A percentile compares a stretch with the other conserved stretches of the same genome.
phyloP scores from a whole-genome alignment of 257 asterid genomes.

The Solanum habrochaites region DNA sequence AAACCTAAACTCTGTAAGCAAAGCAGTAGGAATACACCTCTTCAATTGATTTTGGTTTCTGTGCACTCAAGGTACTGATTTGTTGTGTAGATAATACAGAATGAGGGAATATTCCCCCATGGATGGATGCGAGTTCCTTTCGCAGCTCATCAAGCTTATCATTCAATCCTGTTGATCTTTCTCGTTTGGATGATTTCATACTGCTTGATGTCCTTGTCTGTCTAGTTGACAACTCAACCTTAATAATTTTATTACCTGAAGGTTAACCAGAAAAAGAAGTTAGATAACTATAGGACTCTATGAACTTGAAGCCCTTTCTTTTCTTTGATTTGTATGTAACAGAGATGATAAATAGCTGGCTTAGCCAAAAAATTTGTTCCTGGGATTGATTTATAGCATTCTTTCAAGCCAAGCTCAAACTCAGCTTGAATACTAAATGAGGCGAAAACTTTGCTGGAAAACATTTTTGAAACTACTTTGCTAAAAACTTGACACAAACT shows the following conservation, averaged over 20 bases:
- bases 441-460: not conserved
- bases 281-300: not conserved
- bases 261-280: not conserved
- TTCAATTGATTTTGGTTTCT: constrained; percentile 53
- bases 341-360: not conserved
- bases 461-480: not conserved
- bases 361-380: not conserved
- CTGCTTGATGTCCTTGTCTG: constrained; percentile 22
- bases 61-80: constrained; percentile 37
- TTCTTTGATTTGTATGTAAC: not conserved
- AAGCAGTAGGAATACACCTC: constrained; percentile 35
- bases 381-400: not conserved
- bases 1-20: not conserved
- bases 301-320: not conserved
- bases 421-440: not conserved
- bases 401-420: not conserved
- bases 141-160: constrained; percentile 77
- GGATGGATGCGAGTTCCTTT: constrained; percentile 59
- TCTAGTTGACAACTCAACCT: constrained; percentile 50
- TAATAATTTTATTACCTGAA: constrained; percentile 63
- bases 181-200: constrained; percentile 40
- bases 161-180: constrained; percentile 50
- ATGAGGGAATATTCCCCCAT: constrained; percentile 91
- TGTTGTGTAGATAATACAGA: constrained; percentile 85
- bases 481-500: not conserved